Percentiles rank a stretch among this genome's conserved stretches.
phyloP scores from a whole-genome alignment of 2,329 filamentous ascomycete genomes.

The Gremmenia infestans region DNA sequence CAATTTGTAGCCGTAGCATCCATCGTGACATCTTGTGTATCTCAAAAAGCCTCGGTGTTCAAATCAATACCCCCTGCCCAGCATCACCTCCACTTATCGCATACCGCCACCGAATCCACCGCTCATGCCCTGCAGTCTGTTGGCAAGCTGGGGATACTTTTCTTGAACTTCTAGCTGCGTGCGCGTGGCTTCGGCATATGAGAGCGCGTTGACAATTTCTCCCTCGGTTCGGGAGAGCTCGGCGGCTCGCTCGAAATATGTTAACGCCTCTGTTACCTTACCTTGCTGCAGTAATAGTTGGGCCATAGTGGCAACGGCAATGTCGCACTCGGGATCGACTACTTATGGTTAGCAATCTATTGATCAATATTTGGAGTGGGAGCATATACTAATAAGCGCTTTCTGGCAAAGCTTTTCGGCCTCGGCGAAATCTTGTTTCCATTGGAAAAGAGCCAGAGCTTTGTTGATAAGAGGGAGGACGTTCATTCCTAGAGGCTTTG shows the following conservation, averaged over 20 bases:
- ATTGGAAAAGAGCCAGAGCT: conserved; percentile 93
- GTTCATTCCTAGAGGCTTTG: conserved; percentile 93
- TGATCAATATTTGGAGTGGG: background rate
- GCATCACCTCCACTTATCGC: conserved; percentile 18
- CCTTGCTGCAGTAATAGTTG: conserved; percentile 96
- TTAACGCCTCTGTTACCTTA: conserved; percentile 90
- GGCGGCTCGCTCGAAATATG: conserved; percentile 94
- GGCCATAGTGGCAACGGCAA: conserved; percentile 97
- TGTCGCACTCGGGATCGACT: conserved; percentile 99
- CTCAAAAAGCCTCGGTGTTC: conserved; percentile 1
- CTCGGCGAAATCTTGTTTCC: conserved; percentile 93
- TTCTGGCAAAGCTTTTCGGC: conserved; percentile 96
- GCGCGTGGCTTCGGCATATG: conserved; percentile 92
- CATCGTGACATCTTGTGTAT: background rate
- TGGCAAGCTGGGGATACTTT: conserved; percentile 76
- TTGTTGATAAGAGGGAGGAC: conserved; percentile 98
- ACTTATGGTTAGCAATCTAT: conserved; percentile 10
- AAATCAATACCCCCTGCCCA: background rate
- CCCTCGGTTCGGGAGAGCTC: conserved; percentile 91
- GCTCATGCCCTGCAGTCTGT: conserved; percentile 62
- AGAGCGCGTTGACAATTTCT: conserved; percentile 93
- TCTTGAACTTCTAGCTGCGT: conserved; percentile 91
- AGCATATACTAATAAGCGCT: conserved; percentile 81
- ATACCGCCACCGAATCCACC: conserved; percentile 27
- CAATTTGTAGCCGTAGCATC: conserved; percentile 2